Base-by-base conservation (phyloP, 2,329 filamentous ascomycete genomes). In the Orbilia blumenaviensis region DNA sequence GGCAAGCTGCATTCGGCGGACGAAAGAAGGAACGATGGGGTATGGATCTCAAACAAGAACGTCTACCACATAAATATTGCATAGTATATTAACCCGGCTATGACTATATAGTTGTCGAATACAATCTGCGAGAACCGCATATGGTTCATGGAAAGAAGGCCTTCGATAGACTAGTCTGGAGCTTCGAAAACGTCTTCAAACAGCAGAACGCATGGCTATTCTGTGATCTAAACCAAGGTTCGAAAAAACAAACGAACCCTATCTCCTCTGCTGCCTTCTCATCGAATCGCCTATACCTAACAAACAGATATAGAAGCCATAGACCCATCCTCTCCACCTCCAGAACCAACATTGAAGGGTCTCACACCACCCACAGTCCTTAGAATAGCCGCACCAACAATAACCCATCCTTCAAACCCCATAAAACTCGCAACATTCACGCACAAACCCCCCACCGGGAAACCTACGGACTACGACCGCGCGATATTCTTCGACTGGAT, bases 61-160 rank as follows among this genome's bases (percentile, higher is more conserved):
- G n/a, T 42, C 48, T 80, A 81, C 12, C 14, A 54, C 42, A 48
- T 12, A 42, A 34, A 25, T n/a, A n/a, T n/a, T n/a, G 9, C 7
- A 5, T 25, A 16, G 27, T 25, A 58, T n/a, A 68, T 60, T 29
- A n/a, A 50, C 23, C 66, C 25, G 34, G 38, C 52, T 6, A 23
- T 50, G 14, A 9, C 2, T 29, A 6, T 29, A 16, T 12, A 95
- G 92, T 90, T 27, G 88, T 98, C 50, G 89, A 94, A 79, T 85
- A 91, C 60, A 90, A 98, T 74, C 86, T 99, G 27, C 88, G 90
- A 16, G 85, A 86, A 3, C 87, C 89, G 0, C 89, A 89, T 0
- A 97, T 97, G 92, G 82, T 92, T 6, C 90, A 89, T 64, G 93
- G 93, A 2, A 95, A 93, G 82, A 93, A 91, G 78, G 91, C 89